Base-by-base conservation (phyloP, 306 rosid genomes). In the Lathyrus tuberosus region DNA sequence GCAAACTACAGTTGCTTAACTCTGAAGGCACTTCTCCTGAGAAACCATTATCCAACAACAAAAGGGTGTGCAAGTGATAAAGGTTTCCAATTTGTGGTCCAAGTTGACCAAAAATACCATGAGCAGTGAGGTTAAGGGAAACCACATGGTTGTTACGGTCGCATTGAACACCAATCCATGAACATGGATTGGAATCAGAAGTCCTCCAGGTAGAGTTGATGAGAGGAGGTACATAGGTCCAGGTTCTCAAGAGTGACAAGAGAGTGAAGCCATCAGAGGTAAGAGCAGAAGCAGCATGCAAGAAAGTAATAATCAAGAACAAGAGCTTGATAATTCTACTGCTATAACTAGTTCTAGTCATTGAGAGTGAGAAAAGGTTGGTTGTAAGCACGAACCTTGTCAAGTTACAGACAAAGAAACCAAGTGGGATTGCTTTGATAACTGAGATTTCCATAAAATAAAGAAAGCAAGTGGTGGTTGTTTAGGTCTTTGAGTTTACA, bases 121-220 rank as follows among this genome's bases (percentile, higher is more conserved):
- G 72, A 24, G 24, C 30, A 15, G 91, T 48, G 70, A 92, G 82
- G 59, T 89, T 78, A 11, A 92, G 84, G 70, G 86, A 62, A 51
- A 83, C 9, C 8, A 89, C 85, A 73, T 63, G 40, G 51, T 66
- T 70, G 62, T 73, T 38, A 48, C 15, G 64, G 83, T 83, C 84
- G 33, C 97, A 89, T 8, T 73, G 35, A 17, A 92, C 70, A 65
- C 96, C 96, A 1, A 46, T 67, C 98, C 96, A 92, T 10, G 84
- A 80, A 65, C 97, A 92, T 15, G 96, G 90, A 60, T 77, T 81
- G 72, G 88, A 78, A 81, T 87, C 73, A 47, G 86, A 86, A 10
- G 74, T 73, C 51, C 75, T 77, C 97, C 97, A 92, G 58, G 65
- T 69, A 5, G 86, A 83, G 52, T 44, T 69, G 15, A 85, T 62